Percentiles rank a stretch among this genome's conserved stretches.
phyloP scores from a whole-genome alignment of 202 grass and related monocot genomes.

The Panicum virgatum region DNA sequence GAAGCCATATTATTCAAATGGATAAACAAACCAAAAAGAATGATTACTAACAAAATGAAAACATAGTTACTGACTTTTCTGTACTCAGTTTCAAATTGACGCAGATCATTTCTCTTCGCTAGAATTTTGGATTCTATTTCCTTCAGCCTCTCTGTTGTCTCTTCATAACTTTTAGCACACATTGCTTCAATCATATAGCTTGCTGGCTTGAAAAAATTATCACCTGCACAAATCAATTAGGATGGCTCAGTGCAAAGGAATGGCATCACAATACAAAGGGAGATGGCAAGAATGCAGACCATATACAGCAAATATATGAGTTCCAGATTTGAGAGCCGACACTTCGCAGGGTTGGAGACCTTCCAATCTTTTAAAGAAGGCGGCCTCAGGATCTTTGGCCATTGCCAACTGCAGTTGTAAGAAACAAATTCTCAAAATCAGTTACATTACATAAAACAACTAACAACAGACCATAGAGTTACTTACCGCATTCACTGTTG shows the following conservation, averaged over 20 bases:
- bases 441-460: conserved; percentile 21
- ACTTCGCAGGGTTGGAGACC: conserved; percentile 98
- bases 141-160: conserved; percentile 90
- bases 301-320: conserved; percentile 99
- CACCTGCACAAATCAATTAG: conserved; percentile 64
- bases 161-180: conserved; percentile 77
- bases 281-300: conserved; percentile 50
- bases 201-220: conserved; percentile 99
- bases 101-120: conserved; percentile 87
- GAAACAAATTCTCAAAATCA: conserved; percentile 12
- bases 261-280: conserved; percentile 23
- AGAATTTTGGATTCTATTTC: conserved; percentile 94
- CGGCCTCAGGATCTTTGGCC: conserved; percentile 97
- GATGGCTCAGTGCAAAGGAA: conserved; percentile 41
- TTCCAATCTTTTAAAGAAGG: conserved; percentile 99
- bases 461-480: conserved; percentile 19
- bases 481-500: conserved; percentile 81
- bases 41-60: conserved; percentile 21
- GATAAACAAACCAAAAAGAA: not conserved
- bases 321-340: conserved; percentile 83
- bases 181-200: conserved; percentile 92
- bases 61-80: conserved; percentile 68
- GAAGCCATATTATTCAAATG: conserved; percentile 39
- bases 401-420: conserved; percentile 72
- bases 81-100: conserved; percentile 92